phyloP scores from a whole-genome alignment of 177 flowering plant species.

The Vitis hybrid region DNA sequence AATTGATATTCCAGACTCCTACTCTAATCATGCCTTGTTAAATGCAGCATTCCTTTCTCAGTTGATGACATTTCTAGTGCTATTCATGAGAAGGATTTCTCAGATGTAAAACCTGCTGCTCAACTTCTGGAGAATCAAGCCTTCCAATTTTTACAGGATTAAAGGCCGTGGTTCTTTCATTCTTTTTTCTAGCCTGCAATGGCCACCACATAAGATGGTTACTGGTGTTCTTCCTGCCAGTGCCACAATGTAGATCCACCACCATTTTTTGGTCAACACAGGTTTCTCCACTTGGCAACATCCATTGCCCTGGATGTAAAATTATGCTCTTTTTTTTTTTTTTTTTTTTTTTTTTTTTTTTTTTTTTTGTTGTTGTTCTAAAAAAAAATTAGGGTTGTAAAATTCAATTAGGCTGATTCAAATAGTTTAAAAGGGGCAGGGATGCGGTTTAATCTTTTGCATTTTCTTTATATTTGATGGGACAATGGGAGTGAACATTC shows the following conservation, averaged over 20 bases:
- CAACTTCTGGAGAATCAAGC: slow-evolving; percentile 67
- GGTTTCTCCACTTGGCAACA: slow-evolving; percentile 9
- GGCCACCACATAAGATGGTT: slow-evolving; percentile 1
- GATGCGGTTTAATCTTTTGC: slow-evolving; percentile 10
- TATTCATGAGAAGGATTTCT: slow-evolving; percentile 55
- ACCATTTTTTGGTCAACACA: slow-evolving; percentile 3
- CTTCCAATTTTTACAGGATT: slow-evolving; percentile 84
- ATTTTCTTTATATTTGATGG: not conserved
- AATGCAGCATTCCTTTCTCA: slow-evolving; percentile 84
- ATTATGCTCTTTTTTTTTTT: slow-evolving; percentile 19
- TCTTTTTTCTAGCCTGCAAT: not conserved
- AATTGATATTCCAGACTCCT: not conserved
- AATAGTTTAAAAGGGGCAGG: slow-evolving; percentile 29
- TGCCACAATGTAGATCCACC: slow-evolving; percentile 33
- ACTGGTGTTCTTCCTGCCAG: slow-evolving; percentile 2
- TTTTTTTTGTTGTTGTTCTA: no score
- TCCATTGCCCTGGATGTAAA: slow-evolving; percentile 35
- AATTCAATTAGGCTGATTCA: slow-evolving; percentile 21
- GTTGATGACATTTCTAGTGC: slow-evolving; percentile 67
- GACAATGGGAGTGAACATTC: slow-evolving; percentile 29
- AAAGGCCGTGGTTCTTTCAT: slow-evolving; percentile 25
- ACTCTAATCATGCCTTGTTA: slow-evolving; percentile 13
- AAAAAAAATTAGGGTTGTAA: slow-evolving; percentile 26
- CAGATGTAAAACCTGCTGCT: slow-evolving; percentile 62
- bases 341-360: not conserved